phyloP scores from a whole-genome alignment of 257 asterid genomes.

The Lantana camara region DNA sequence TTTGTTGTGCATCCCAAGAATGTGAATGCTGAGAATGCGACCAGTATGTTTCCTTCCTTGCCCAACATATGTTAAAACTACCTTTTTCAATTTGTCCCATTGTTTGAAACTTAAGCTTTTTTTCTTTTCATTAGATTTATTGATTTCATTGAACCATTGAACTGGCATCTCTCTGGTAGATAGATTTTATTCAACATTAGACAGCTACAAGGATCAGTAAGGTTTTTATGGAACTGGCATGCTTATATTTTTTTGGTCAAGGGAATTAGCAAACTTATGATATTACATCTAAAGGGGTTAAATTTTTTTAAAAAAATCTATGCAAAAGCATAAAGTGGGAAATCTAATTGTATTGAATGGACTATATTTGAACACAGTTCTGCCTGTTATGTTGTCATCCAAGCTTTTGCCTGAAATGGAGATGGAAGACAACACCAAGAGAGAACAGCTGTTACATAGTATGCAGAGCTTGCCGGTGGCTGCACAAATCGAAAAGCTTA shows the following conservation, averaged over 20 bases:
- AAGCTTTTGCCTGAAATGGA: conserved; percentile 98
- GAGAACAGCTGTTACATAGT: conserved; percentile 86
- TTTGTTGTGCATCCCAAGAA: conserved; percentile 93
- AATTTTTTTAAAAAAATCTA: no score
- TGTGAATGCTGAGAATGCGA: conserved; percentile 95
- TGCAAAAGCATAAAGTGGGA: conserved; percentile 17
- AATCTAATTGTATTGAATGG: conserved; percentile 16
- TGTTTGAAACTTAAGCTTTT: background rate
- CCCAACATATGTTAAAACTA: background rate
- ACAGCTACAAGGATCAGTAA: conserved; percentile 6
- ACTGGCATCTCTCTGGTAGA: conserved; percentile 1
- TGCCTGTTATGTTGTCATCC: conserved; percentile 97
- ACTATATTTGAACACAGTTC: conserved; percentile 53
- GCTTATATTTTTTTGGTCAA: no score
- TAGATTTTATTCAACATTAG: conserved; percentile 3
- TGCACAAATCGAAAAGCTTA: conserved; percentile 81
- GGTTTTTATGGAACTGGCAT: no score
- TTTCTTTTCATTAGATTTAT: background rate
- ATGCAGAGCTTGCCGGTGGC: conserved; percentile 77
- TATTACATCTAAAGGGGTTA: conserved; percentile 7
- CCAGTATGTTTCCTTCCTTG: conserved; percentile 48
- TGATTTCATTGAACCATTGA: background rate
- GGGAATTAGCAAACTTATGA: background rate
- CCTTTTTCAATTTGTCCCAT: background rate
- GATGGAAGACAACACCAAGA: conserved; percentile 77